Conservation (phyloP, 176 grass and related monocot species). For the Cenchrus purpureus region DNA sequence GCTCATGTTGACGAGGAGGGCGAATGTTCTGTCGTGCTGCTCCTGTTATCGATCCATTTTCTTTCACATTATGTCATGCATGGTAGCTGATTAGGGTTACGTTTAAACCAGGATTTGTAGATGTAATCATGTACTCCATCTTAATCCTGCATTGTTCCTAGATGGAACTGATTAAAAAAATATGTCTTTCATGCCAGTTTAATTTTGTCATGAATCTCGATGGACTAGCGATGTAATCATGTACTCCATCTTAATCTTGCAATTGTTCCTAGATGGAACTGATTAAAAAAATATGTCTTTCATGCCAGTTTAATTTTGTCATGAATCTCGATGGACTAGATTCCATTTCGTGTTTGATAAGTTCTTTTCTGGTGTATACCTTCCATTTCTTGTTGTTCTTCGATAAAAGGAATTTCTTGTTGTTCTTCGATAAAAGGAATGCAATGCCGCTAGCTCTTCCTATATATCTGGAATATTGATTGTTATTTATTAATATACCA, state of each 20-base stretch:
- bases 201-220: not conserved
- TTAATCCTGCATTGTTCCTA: not conserved
- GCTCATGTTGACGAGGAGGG: not conserved
- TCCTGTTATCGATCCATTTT: slow-evolving; percentile 6
- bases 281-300: not conserved
- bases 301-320: not conserved
- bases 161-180: not conserved
- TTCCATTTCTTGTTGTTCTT: not conserved
- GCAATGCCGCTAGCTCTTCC: not conserved
- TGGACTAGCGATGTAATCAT: not conserved
- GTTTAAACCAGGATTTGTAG: slow-evolving; percentile 15
- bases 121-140: slow-evolving; percentile 2
- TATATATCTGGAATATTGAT: not conserved
- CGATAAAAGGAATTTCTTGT: not conserved
- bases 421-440: slow-evolving; percentile 4
- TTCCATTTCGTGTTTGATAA: not conserved
- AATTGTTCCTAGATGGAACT: slow-evolving; percentile 8
- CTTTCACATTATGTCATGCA: not conserved
- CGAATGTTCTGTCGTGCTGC: not conserved
- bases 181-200: not conserved
- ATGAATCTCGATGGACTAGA: not conserved
- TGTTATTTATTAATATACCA: not conserved
- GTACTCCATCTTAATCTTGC: not conserved
- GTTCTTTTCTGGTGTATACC: no score
- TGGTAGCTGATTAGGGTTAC: slow-evolving; percentile 5